These are phyloP conservation scores for Pelagophyceae sp. DNA, from an alignment of 352 stramenopile species.

Conservation along the genomic window DNA sequence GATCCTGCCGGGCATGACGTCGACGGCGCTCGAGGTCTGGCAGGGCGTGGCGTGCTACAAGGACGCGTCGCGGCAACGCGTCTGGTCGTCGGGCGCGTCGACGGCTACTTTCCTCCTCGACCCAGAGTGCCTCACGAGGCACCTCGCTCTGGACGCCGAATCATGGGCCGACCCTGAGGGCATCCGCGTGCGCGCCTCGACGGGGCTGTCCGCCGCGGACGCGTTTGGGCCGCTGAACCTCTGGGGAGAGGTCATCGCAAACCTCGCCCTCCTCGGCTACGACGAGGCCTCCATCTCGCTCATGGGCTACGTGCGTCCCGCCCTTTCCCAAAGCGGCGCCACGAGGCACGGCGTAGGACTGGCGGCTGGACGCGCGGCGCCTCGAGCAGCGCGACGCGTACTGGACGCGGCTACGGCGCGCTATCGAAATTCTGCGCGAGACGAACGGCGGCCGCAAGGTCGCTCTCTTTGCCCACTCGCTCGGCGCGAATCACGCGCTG, in stretches of 20 bases:
- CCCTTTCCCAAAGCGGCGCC: slow-evolving; percentile 53
- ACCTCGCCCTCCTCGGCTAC: slow-evolving; percentile 64
- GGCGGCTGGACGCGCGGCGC: slow-evolving; percentile 57
- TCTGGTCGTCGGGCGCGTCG: slow-evolving; percentile 80
- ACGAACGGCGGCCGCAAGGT: slow-evolving; percentile 65
- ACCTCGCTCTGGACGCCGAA: slow-evolving; percentile 75
- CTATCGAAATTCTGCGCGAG: slow-evolving; percentile 73
- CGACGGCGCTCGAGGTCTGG: slow-evolving; percentile 69
- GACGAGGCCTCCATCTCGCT: slow-evolving; percentile 23
- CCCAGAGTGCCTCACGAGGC: slow-evolving; percentile 75
- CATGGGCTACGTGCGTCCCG: slow-evolving; percentile 35
- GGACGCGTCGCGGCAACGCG: slow-evolving; percentile 71
- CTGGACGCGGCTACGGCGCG: slow-evolving; percentile 82
- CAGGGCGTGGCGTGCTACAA: slow-evolving; percentile 21
- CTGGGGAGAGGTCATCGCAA: slow-evolving; percentile 85
- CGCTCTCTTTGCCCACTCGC: slow-evolving; percentile 80
- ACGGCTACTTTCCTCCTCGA: slow-evolving; percentile 48
- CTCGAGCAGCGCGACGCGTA: slow-evolving; percentile 66
- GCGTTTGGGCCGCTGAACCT: slow-evolving; percentile 58
- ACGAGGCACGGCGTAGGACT: no score
- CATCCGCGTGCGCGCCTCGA: slow-evolving; percentile 49
- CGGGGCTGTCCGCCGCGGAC: slow-evolving; percentile 25
- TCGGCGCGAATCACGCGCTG: slow-evolving; percentile 76
- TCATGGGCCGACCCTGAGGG: slow-evolving; percentile 74
- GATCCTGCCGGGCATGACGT: slow-evolving; percentile 82